Conservation (phyloP, 2,329 filamentous ascomycete genomes). For the Mollisiaceae sp. region DNA sequence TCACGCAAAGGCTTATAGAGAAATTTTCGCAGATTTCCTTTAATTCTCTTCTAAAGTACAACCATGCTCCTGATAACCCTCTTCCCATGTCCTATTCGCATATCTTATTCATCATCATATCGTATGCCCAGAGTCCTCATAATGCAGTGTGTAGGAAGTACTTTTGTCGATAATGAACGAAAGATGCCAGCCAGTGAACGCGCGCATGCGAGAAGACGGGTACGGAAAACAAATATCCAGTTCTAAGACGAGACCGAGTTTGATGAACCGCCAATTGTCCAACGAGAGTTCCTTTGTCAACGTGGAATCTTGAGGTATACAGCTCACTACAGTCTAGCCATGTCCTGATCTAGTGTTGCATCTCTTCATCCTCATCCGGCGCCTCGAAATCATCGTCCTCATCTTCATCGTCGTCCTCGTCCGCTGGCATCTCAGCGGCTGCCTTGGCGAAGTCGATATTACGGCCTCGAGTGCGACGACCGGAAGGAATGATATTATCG, state of each 20-base stretch:
- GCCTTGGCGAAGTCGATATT: conserved; percentile 94
- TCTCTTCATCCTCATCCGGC: conserved; percentile 69
- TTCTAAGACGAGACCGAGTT: conserved; percentile 17
- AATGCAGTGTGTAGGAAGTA: conserved; percentile 30
- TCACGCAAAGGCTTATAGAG: background rate
- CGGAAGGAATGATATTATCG: conserved; percentile 81
- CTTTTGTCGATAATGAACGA: conserved; percentile 27
- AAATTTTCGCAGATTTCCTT: background rate
- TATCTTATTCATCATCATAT: conserved; percentile 30
- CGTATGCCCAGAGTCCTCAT: conserved; percentile 33
- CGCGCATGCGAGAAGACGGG: conserved; percentile 2
- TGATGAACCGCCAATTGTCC: conserved; percentile 7
- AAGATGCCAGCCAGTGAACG: conserved; percentile 3
- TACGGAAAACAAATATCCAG: conserved; percentile 21
- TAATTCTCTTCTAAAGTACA: conserved; percentile 31
- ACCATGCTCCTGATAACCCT: conserved; percentile 18
- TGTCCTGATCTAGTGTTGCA: conserved; percentile 59
- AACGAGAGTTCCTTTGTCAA: conserved; percentile 5
- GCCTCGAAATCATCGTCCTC: conserved; percentile 66
- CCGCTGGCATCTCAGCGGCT: conserved; percentile 76
- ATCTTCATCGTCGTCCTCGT: conserved; percentile 81
- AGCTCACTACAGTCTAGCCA: conserved; percentile 14
- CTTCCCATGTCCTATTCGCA: conserved; percentile 7
- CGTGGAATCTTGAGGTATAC: background rate
- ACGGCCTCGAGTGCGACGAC: conserved; percentile 87